Evolutionary conservation across 2,329 filamentous ascomycete species (phyloP), one percentile per base, ranked within the genome.

Genomic region (Gaeumannomyces sp.): DNA sequence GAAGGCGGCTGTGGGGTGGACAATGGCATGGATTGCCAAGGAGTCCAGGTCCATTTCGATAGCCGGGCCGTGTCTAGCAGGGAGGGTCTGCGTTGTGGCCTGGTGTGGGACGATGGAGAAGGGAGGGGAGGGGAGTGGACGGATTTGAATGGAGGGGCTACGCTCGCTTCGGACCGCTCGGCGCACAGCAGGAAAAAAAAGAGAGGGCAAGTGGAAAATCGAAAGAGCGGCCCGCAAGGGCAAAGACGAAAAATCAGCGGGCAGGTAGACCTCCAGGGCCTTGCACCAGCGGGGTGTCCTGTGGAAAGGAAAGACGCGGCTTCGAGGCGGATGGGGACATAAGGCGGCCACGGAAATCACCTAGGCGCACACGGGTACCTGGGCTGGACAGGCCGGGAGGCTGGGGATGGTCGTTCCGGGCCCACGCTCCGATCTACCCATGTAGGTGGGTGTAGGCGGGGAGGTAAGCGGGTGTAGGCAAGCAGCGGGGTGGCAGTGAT

Each of bases 1-100:
- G 67, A 82, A 86, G 66, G 79, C 83, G 25, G 84, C 84, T 27
- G 85, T 86, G 35, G 85, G 83, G 70, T 87, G 85, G 65, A 85
- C 79, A 65, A 84, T 80, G 72, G 83, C 78, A 71, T 83, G 80
- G 64, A 87, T 83, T 29, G 80, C 77, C 65, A 78, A 73, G 64
- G 80, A 76, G 68, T 76, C 84, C 64, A 87, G 75, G 65, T 86
- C 82, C 85, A 87, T 87, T 58, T 31, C 31, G 59, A 8, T 7
- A 31, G 53, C 35, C 7, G 6, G 25, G 31, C 45, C 45, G n/a
- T 10, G 45, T 22, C 45, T 25, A n/a, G 59, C 27, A 25, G 27
- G 27, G 57, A 59, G 57, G 22, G 16, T 28, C 14, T 59, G 25
- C 13, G 5, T 59, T 59, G 27, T 59, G 57, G 25, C 27, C 29